phyloP scores from a whole-genome alignment of 2,329 filamentous ascomycete species.

The Cladophialophora exuberans region DNA sequence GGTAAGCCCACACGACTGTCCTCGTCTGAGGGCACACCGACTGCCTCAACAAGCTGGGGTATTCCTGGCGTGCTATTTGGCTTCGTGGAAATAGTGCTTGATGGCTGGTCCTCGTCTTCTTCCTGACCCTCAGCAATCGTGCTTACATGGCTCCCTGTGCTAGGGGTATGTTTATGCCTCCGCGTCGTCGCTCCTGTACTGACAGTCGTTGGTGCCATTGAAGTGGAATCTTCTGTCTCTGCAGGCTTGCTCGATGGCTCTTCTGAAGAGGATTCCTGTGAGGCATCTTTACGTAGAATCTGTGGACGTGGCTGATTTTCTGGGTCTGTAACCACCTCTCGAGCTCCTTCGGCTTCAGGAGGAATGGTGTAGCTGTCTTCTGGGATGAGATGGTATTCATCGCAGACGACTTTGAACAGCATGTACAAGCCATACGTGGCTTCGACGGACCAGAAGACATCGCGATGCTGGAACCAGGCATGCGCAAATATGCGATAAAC shows the following conservation, averaged over 20 bases:
- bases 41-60: background rate
- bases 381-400: conserved; percentile 84
- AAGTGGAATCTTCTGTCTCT: conserved; percentile 35
- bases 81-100: conserved; percentile 9
- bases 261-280: conserved; percentile 4
- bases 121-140: conserved; percentile 84
- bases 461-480: conserved; percentile 96
- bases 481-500: conserved; percentile 97
- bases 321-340: conserved; percentile 55
- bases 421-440: conserved; percentile 88
- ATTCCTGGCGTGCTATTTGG: conserved; percentile 4
- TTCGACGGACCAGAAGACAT: conserved; percentile 94
- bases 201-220: conserved; percentile 53
- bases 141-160: conserved; percentile 74
- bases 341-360: conserved; percentile 78
- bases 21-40: background rate
- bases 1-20: background rate
- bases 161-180: conserved; percentile 80
- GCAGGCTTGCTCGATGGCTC: background rate
- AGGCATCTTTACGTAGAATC: conserved; percentile 45
- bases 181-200: conserved; percentile 72
- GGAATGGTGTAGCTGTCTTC: conserved; percentile 96
- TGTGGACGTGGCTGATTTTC: conserved; percentile 28
- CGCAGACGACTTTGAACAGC: conserved; percentile 96
- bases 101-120: conserved; percentile 58